phyloP scores from a whole-genome alignment of 345 rosid genomes.

The Eutrema heterophyllum region DNA sequence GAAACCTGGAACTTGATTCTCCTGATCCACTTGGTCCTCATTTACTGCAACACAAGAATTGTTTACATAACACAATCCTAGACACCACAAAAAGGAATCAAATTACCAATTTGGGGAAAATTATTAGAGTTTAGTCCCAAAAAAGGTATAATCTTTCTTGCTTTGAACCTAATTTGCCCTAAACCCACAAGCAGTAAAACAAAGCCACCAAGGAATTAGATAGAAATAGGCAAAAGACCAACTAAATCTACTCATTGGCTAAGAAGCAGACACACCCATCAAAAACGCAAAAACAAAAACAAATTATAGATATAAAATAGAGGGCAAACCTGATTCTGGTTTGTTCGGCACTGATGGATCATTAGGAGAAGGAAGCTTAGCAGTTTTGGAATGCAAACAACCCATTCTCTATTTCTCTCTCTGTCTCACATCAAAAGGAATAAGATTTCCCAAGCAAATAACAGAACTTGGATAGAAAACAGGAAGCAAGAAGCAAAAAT shows the following conservation, averaged over 20 bases:
- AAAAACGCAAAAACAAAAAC: background rate
- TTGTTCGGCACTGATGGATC: constrained; percentile 32
- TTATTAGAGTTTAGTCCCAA: background rate
- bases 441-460: background rate
- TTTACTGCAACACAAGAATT: constrained; percentile 28
- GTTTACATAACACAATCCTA: background rate
- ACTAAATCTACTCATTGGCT: background rate
- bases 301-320: background rate
- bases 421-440: background rate
- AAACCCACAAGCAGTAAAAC: background rate
- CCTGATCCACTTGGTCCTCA: constrained; percentile 37
- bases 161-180: background rate
- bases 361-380: constrained; percentile 53
- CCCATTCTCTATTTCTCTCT: constrained; percentile 46
- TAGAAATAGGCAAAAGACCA: background rate
- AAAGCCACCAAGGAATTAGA: background rate
- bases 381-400: constrained; percentile 66
- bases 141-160: background rate
- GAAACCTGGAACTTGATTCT: constrained; percentile 43
- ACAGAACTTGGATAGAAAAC: background rate
- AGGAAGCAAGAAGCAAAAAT: background rate
- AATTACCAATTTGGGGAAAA: background rate
- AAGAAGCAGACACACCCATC: background rate
- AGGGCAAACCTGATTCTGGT: constrained; percentile 38
- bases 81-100: background rate